Base-by-base conservation (phyloP, 2,329 filamentous ascomycete genomes). In the Talaromyces sp. region DNA sequence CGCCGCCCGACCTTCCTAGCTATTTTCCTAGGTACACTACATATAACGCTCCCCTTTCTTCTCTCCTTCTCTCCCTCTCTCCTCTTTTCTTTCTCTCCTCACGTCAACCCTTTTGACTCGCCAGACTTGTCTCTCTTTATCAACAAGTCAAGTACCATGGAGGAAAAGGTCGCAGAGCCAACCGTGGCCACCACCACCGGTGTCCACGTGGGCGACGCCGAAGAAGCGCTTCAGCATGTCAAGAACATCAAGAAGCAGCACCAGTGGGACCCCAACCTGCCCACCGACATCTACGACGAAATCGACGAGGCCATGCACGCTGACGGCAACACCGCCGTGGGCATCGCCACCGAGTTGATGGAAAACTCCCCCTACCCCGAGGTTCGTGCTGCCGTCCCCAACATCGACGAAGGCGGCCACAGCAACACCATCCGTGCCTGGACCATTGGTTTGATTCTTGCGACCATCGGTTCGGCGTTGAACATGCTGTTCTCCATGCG, bases 281-380 rank as follows among this genome's bases (percentile, higher is more conserved):
- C 86, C n/a, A 79, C 88, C 67, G 85, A 88, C 67, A 82, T 88
- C 58, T 77, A 86, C 61, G 84, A 86, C 67, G 85, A 87, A 74
- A 81, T 89, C 67, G 85, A 89, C 66, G 81, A 84, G 53, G 86
- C 83, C 31, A 80, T 88, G 54, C 77, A 82, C 49, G 82, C 82
- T 1, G 84, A 87, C 74, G 79, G 82, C 68, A 84, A 84, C 70
- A 84, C 85, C 73, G 85, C 84, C 63, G 76, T 85, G 59, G 82
- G 83, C 66, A 82, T 88, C 69, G 85, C 88, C 70, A 82, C 85
- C 69, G 84, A 85, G 65, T 80, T 88, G 71, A 82, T 88, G 72
- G 86, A 89, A 65, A 87, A 89, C 74, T 89, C 87, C 58, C 88
- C 88, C 2, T 90, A 89, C 71, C 86, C 86, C 43, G 87, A 89